Conservation (phyloP, 2,329 filamentous ascomycete genomes). For the Tolypocladium endophyticum region DNA sequence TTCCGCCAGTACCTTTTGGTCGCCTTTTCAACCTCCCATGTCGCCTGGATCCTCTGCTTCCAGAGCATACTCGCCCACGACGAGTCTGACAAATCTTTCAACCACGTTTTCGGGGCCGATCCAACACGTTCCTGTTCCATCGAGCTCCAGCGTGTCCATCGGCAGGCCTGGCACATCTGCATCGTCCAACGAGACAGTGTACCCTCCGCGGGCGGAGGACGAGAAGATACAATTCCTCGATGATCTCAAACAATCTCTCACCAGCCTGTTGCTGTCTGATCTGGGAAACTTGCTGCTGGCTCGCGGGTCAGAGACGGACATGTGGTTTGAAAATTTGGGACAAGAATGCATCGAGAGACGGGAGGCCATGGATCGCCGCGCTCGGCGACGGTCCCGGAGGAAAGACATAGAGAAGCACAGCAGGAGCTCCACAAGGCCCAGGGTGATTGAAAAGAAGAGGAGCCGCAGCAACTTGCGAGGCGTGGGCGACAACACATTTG, state of each 20-base stretch:
- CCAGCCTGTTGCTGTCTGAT: conserved; percentile 79
- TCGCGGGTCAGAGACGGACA: conserved; percentile 86
- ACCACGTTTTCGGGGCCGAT: conserved; percentile 34
- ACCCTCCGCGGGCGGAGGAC: conserved; percentile 48
- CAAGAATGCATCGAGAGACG: conserved; percentile 55
- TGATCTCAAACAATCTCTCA: conserved; percentile 68
- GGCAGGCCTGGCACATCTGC: conserved; percentile 54
- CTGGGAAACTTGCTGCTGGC: conserved; percentile 77
- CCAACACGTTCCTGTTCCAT: conserved; percentile 29
- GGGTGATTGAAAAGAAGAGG: conserved; percentile 53
- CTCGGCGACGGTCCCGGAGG: conserved; percentile 28
- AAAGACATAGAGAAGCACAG: conserved; percentile 30
- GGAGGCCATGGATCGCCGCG: conserved; percentile 41
- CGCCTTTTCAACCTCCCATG: conserved; percentile 63
- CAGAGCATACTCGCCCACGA: conserved; percentile 50
- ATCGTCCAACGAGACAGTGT: conserved; percentile 57
- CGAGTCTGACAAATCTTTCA: conserved; percentile 48
- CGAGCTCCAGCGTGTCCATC: conserved; percentile 35
- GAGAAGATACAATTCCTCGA: conserved; percentile 71
- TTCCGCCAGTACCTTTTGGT: conserved; percentile 77
- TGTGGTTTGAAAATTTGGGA: conserved; percentile 66
- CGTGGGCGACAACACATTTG: conserved; percentile 28
- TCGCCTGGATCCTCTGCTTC: conserved; percentile 51
- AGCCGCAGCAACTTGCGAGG: conserved; percentile 56
- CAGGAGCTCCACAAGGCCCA: conserved; percentile 34